phyloP scores from a whole-genome alignment of 2,329 filamentous ascomycete genomes.

The Pyrenochaeta sp. region DNA sequence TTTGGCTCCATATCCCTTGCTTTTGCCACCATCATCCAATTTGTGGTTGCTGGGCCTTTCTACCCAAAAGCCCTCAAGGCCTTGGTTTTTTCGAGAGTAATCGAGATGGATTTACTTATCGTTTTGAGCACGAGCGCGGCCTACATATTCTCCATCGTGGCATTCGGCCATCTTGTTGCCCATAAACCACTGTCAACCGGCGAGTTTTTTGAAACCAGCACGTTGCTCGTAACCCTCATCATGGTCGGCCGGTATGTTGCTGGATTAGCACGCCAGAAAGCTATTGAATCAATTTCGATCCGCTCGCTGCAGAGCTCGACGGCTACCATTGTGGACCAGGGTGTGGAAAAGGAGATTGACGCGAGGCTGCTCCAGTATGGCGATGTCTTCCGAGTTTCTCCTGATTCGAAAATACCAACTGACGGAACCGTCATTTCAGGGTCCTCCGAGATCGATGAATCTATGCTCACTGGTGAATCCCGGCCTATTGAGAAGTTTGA shows the following conservation, averaged over 20 bases:
- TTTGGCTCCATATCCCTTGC: conserved; percentile 66
- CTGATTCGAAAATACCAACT: conserved; percentile 69
- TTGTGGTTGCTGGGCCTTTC: conserved; percentile 70
- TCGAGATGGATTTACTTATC: conserved; percentile 75
- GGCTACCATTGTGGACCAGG: conserved; percentile 60
- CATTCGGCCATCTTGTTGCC: conserved; percentile 53
- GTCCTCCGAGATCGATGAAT: conserved; percentile 74
- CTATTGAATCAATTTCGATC: conserved; percentile 60
- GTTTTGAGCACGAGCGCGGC: conserved; percentile 72
- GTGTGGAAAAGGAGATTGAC: conserved; percentile 66
- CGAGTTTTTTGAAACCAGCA: conserved; percentile 65
- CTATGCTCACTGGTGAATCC: conserved; percentile 79
- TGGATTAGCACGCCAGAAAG: conserved; percentile 58
- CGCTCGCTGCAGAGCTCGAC: conserved; percentile 65
- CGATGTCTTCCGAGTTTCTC: conserved; percentile 70
- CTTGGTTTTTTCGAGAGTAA: conserved; percentile 65
- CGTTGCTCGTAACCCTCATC: conserved; percentile 63
- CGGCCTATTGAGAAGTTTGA: conserved; percentile 64
- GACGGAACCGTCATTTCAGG: conserved; percentile 74
- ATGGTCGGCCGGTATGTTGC: conserved; percentile 60
- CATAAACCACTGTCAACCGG: conserved; percentile 51
- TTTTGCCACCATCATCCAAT: conserved; percentile 73
- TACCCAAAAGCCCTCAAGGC: conserved; percentile 71
- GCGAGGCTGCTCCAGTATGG: conserved; percentile 73
- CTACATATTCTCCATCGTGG: conserved; percentile 67